Conservation (phyloP, 2,329 filamentous ascomycete species). For the Ascochyta clinopodiicola region DNA sequence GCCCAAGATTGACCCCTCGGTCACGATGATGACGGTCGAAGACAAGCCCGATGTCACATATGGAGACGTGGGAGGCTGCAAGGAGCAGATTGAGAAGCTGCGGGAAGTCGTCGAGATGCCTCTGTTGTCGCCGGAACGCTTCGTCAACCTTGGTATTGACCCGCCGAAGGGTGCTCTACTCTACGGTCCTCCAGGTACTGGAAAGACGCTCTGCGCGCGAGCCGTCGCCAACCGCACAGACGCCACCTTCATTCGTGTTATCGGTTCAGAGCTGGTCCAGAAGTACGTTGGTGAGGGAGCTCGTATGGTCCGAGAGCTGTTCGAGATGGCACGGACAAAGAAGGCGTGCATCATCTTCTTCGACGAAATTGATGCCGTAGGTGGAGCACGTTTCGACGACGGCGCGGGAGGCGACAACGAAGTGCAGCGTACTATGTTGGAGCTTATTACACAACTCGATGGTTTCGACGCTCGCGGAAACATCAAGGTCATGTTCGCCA, state of each 20-base stretch:
- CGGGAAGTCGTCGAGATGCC: slow-evolving; percentile 99
- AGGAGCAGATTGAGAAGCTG: slow-evolving; percentile 99
- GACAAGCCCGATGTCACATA: slow-evolving; percentile 99
- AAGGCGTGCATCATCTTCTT: slow-evolving; percentile 99
- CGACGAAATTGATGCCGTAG: slow-evolving; percentile 96
- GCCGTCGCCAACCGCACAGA: slow-evolving; percentile 98
- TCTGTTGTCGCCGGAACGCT: slow-evolving; percentile 91
- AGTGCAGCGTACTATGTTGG: slow-evolving; percentile 96
- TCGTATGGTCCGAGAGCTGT: slow-evolving; percentile 96
- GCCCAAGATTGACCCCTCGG: slow-evolving; percentile 97
- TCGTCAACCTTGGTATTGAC: slow-evolving; percentile 98
- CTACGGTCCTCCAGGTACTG: slow-evolving; percentile 97
- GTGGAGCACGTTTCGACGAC: slow-evolving; percentile 94
- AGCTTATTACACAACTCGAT: slow-evolving; percentile 95
- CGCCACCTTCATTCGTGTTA: slow-evolving; percentile 97
- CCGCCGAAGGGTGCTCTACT: slow-evolving; percentile 96
- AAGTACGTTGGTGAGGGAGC: slow-evolving; percentile 99
- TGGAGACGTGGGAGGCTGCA: slow-evolving; percentile 97
- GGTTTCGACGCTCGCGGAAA: slow-evolving; percentile 96
- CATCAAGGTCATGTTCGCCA: slow-evolving; percentile 99
- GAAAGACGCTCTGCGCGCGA: slow-evolving; percentile 96
- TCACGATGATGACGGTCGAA: slow-evolving; percentile 99
- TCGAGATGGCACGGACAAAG: slow-evolving; percentile 99
- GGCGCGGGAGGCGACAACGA: slow-evolving; percentile 97
- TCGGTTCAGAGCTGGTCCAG: slow-evolving; percentile 95